Evolutionary conservation across 2,329 filamentous ascomycete species (phyloP), one percentile per base, ranked within the genome.

Genomic region (Fusarium cyanostomum): DNA sequence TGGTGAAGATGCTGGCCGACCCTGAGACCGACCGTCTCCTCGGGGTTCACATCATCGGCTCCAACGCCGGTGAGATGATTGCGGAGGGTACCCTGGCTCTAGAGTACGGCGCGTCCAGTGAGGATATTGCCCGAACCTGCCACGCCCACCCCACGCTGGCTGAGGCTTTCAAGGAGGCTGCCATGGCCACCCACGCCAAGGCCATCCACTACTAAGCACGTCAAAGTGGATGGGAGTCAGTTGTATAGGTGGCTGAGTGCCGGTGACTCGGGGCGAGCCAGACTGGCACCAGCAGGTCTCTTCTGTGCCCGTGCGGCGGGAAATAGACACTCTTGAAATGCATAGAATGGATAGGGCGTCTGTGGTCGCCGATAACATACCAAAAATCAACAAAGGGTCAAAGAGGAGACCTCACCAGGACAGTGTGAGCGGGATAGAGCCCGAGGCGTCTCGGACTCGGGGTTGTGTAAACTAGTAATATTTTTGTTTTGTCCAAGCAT

Each of bases 121-220:
- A 99, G 82, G 95, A 97, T 79, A 92, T 97, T 75, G 93, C 90
- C 62, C 88, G 95, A 75, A 98, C 95, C 66, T 95, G 92, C 80
- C 95, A 99, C 81, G 95, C 95, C 53, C 95, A 99, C 82, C 95
- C 95, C 54, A 97, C 94, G 48, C 85, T 99, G 59, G 89, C 94
- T 21, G 95, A 99, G 84, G 95, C 95, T 39, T 98, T 99, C 87
- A 99, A 99, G 86, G 95, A 99, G 87, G 95, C 95, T 73, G 95
- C 95, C 71, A 98, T 99, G 95, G 92, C 92, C 63, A 97, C 94
- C 46, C 93, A 96, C 82, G 87, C 89, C 73, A 95, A 97, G 84
- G 90, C 95, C 68, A 97, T 99, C 78, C 95, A 99, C 84, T 96
- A 91, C 81, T 99, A 91, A 76, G 54, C 56, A 33, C 34, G 30